Base-by-base conservation (phyloP, 345 rosid genomes). In the Citrus cavaleriei region DNA sequence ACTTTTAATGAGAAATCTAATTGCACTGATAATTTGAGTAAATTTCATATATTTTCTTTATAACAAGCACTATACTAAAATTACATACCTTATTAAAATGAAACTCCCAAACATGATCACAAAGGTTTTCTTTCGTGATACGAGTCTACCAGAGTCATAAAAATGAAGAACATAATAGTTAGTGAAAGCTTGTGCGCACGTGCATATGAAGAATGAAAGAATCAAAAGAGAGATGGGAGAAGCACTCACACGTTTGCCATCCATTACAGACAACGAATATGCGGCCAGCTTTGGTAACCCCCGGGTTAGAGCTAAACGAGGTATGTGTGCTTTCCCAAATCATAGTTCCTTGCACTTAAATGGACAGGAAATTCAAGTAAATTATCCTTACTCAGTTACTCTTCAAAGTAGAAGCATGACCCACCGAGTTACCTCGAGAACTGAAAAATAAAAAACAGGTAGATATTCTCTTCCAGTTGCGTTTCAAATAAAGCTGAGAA, bases 71-170 rank as follows among this genome's bases (percentile, higher is more conserved):
- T 2, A 4, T 32, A 37, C 46, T 40, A 9, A 8, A 40, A 40
- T 9, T 19, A 78, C 73, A 21, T 84, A 87, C 92, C 92, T 86
- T 80, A 51, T 77, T 76, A 66, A 87, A 86, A 81, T 87, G 94
- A 76, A 89, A 89, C 65, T 87, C 91, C 94, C 92, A 90, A 38
- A 70, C 84, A 81, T 90, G 92, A 75, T 87, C 92, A 59, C 90
- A 89, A 4, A 90, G 85, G 77, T 90, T 90, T 60, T 87, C 91
- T 84, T 77, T 87, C 81, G 72, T 75, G 73, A 91, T 91, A 70
- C 90, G 86, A 67, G 30, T 32, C 4, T 2, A 32, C 34, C 34
- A 32, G 34, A 32, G 3, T 2, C 34, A 32, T 32, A 32, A 32
- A 32, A 32, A 32, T 32, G 34, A 32, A 32, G 46, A 40, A 40